Conservation (phyloP, 2,329 filamentous ascomycete species). For the Penicillium sp. region DNA sequence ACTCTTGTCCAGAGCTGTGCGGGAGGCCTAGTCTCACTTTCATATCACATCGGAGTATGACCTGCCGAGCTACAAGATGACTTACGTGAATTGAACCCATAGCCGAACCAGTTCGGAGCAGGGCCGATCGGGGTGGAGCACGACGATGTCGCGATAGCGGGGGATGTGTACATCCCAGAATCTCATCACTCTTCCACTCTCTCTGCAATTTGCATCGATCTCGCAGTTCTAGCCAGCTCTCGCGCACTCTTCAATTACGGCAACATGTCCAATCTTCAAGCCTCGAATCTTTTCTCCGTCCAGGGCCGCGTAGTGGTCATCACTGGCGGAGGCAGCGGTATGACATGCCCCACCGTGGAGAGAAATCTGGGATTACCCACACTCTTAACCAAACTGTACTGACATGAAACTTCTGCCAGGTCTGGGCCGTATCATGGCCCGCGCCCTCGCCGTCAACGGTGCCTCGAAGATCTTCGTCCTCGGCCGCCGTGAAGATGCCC, state of each 20-base stretch:
- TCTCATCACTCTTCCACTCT: neutral
- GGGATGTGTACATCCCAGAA: neutral
- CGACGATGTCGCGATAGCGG: conserved; percentile 4
- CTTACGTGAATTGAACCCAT: neutral
- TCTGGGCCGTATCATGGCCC: conserved; percentile 49
- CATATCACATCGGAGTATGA: neutral
- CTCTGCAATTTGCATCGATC: neutral
- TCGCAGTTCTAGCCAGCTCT: neutral
- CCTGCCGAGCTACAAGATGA: neutral
- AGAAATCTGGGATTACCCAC: neutral
- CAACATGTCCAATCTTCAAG: conserved; percentile 34
- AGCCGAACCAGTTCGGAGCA: neutral
- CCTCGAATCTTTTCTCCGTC: conserved; percentile 51
- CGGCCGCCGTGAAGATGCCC: conserved; percentile 50
- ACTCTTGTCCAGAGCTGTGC: neutral
- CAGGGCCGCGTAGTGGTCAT: conserved; percentile 55
- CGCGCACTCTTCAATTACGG: neutral
- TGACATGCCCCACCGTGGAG: conserved; percentile 3
- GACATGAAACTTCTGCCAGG: conserved; percentile 23
- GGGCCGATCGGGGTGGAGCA: neutral
- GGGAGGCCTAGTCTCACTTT: neutral
- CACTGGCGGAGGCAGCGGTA: conserved; percentile 57
- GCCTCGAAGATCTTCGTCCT: conserved; percentile 57
- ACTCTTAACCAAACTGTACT: neutral
- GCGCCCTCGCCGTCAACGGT: conserved; percentile 49